These are phyloP conservation scores for Nicotiana tabacum DNA, from an alignment of 257 asterid species.

Conservation along the genomic window DNA sequence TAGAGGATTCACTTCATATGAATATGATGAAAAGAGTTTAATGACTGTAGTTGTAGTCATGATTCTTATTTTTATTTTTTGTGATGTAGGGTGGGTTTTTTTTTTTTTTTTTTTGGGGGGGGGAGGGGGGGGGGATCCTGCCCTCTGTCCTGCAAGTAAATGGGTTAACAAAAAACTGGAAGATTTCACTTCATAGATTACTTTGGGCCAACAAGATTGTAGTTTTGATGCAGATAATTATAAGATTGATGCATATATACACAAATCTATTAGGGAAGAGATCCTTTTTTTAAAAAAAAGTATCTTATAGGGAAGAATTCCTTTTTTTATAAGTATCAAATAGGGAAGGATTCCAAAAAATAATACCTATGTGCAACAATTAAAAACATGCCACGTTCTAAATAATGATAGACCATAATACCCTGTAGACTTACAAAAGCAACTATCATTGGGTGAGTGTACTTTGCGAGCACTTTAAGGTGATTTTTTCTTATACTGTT, in stretches of 20 bases:
- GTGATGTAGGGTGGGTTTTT: no score
- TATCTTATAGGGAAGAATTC: not conserved
- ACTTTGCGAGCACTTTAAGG: slow-evolving; percentile 54
- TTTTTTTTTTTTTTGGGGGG: no score
- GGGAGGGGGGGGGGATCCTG: not conserved
- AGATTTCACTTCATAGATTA: not conserved
- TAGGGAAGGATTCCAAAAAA: not conserved
- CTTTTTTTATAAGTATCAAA: not conserved
- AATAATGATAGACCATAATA: not conserved
- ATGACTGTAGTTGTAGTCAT: not conserved
- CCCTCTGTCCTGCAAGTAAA: not conserved
- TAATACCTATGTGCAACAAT: not conserved
- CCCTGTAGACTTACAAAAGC: slow-evolving; percentile 56
- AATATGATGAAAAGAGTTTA: not conserved
- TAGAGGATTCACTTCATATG: not conserved
- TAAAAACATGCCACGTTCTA: not conserved
- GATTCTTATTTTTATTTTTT: not conserved
- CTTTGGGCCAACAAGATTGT: not conserved
- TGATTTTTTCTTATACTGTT: slow-evolving; percentile 43
- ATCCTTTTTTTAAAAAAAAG: not conserved
- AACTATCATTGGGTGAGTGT: slow-evolving; percentile 62
- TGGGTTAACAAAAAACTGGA: not conserved
- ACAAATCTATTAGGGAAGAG: not conserved
- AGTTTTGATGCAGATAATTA: not conserved
- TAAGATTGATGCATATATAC: not conserved